phyloP scores from a whole-genome alignment of 2,329 filamentous ascomycete species.

The Fusarium brachygibbosum region DNA sequence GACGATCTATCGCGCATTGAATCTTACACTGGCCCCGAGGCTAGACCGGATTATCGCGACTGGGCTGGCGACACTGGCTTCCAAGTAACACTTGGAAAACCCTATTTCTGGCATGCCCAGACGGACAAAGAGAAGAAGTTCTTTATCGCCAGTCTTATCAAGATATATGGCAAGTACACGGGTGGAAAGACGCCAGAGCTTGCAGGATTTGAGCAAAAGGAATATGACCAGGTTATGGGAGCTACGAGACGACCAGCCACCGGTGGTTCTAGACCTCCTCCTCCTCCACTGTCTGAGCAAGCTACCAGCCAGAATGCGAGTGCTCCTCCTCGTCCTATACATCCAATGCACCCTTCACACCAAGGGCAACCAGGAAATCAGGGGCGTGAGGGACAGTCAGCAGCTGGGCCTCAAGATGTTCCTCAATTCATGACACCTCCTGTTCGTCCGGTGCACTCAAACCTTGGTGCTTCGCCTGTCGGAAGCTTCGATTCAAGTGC shows the following conservation, averaged over 20 bases:
- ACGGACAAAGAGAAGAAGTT: constrained; percentile 98
- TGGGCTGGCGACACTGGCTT: constrained; percentile 91
- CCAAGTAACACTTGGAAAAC: constrained; percentile 88
- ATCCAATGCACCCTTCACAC: constrained; percentile 33
- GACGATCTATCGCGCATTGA: constrained; percentile 89
- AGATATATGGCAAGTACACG: constrained; percentile 97
- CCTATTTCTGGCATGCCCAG: constrained; percentile 96
- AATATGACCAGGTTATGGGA: constrained; percentile 81
- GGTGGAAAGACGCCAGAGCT: constrained; percentile 85
- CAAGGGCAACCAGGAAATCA: constrained; percentile 29
- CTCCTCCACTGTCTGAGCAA: constrained; percentile 50
- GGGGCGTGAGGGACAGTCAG: constrained; percentile 25
- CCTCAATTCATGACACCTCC: constrained; percentile 50
- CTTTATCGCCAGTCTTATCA: constrained; percentile 95
- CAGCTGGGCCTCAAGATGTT: constrained; percentile 44
- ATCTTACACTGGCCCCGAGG: constrained; percentile 76
- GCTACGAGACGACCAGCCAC: constrained; percentile 59
- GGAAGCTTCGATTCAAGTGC: constrained; percentile 65
- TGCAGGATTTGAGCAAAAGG: constrained; percentile 83
- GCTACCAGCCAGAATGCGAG: constrained; percentile 31
- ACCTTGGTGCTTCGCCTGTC: constrained; percentile 63
- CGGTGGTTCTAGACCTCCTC: constrained; percentile 41
- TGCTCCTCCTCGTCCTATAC: constrained; percentile 37
- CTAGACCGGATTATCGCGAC: constrained; percentile 71
- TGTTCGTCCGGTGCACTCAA: constrained; percentile 54